Conservation (phyloP, 257 asterid genomes). For the Solanum medicagineum region DNA sequence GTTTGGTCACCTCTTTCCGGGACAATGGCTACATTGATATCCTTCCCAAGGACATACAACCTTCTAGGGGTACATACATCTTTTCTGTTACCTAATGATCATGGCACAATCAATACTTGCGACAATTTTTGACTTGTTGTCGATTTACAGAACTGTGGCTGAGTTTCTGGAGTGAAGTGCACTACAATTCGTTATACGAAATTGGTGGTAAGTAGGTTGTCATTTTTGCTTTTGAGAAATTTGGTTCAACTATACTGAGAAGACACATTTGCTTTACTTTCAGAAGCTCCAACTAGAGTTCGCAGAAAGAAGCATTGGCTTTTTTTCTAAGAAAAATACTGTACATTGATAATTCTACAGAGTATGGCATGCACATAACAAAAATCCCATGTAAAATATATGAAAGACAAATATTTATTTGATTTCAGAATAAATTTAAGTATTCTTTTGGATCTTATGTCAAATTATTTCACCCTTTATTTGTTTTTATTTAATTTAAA, state of each 20-base stretch:
- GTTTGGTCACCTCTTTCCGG: slow-evolving; percentile 88
- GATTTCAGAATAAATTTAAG: not conserved
- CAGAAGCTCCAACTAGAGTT: slow-evolving; percentile 65
- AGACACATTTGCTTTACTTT: not conserved
- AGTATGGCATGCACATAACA: not conserved
- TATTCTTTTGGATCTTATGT: not conserved
- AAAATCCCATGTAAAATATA: not conserved
- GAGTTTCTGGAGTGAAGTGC: slow-evolving; percentile 99
- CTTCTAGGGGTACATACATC: slow-evolving; percentile 36
- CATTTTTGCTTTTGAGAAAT: not conserved
- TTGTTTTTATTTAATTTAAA: not conserved
- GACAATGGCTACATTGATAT: slow-evolving; percentile 77
- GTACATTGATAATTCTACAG: not conserved
- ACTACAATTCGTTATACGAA: slow-evolving; percentile 78
- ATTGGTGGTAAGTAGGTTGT: slow-evolving; percentile 41
- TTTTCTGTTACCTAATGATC: not conserved
- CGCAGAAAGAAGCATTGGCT: slow-evolving; percentile 76
- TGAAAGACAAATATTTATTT: too few species aligned
- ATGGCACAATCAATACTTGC: not conserved
- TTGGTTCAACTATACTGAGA: not conserved
- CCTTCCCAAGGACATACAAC: slow-evolving; percentile 57
- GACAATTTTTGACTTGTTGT: not conserved
- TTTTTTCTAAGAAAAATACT: slow-evolving; percentile 15
- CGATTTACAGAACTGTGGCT: slow-evolving; percentile 62
- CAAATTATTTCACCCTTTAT: not conserved